Conservation (phyloP, 108 stramenopile species). For the Conticribra guillardii region DNA sequence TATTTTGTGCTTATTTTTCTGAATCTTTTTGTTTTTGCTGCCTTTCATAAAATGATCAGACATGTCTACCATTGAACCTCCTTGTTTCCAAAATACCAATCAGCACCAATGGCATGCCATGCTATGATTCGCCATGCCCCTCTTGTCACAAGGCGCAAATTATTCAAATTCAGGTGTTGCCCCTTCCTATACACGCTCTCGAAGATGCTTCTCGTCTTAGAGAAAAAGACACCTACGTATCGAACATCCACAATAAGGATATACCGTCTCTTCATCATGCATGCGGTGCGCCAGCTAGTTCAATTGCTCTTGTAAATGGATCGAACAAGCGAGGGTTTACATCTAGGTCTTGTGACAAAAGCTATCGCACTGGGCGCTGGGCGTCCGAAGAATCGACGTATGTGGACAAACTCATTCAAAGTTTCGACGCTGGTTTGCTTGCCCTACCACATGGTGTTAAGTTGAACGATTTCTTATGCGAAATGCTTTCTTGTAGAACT, state of each 20-base stretch:
- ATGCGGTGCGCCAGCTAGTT: constrained; percentile 42
- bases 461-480: constrained; percentile 80
- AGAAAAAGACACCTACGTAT: constrained; percentile 12
- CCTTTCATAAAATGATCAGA: too few species aligned
- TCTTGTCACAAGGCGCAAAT: constrained; percentile 18
- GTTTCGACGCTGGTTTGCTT: constrained; percentile 70
- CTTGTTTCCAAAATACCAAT: constrained; percentile 12
- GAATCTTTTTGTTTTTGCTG: too few species aligned
- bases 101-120: not conserved
- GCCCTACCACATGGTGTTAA: constrained; percentile 81
- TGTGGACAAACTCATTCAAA: constrained; percentile 63
- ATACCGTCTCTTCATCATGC: not conserved
- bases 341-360: constrained; percentile 19
- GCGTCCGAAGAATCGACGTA: constrained; percentile 69
- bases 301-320: constrained; percentile 12
- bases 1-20: too few species aligned
- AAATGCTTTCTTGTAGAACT: constrained; percentile 72
- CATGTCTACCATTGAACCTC: constrained; percentile 29
- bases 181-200: constrained; percentile 47
- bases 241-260: constrained; percentile 18
- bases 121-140: constrained; percentile 16
- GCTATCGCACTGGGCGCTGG: constrained; percentile 82
- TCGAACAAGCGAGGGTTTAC: constrained; percentile 29
- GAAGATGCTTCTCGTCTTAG: constrained; percentile 15
- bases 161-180: constrained; percentile 14